phyloP scores from a whole-genome alignment of 2,329 filamentous ascomycete genomes.

The Trichophyton mentagrophytes region DNA sequence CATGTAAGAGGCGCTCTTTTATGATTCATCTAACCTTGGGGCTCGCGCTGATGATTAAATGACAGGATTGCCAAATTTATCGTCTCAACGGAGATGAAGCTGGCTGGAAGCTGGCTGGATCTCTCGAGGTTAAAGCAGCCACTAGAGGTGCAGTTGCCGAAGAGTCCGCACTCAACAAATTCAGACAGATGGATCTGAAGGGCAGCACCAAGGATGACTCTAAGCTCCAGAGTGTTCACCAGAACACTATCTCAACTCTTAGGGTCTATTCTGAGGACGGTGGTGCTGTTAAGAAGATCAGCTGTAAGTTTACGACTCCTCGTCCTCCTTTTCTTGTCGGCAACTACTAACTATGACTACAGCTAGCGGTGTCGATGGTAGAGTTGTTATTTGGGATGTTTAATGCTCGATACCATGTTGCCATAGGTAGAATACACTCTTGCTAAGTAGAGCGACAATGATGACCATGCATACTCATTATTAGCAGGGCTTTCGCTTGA shows the following conservation, averaged over 20 bases:
- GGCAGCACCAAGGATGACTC: conserved; percentile 86
- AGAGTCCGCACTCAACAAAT: conserved; percentile 95
- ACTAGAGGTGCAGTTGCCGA: conserved; percentile 54
- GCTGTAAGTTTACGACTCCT: conserved; percentile 48
- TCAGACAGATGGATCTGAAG: conserved; percentile 96
- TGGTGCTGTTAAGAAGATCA: conserved; percentile 62
- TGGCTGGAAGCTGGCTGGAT: conserved; percentile 75
- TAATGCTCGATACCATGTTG: conserved; percentile 27
- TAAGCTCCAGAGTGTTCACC: conserved; percentile 86
- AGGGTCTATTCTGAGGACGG: conserved; percentile 58
- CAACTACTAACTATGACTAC: conserved; percentile 11
- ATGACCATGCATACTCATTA: too few species aligned
- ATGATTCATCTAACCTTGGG: background rate
- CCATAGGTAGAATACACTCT: background rate
- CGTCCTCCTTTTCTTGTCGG: conserved; percentile 8
- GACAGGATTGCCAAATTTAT: conserved; percentile 65
- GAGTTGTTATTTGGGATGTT: conserved; percentile 64
- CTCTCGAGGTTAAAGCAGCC: conserved; percentile 61
- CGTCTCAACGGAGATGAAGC: conserved; percentile 65
- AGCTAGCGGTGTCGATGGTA: conserved; percentile 74
- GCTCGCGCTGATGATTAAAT: background rate
- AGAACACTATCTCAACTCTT: conserved; percentile 86
- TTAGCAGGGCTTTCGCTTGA: too few species aligned
- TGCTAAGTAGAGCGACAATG: too few species aligned
- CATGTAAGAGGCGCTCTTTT: conserved; percentile 42